A percentile compares a stretch with the other conserved stretches of the same genome.
These are phyloP conservation scores for Durio zibethinus DNA, from an alignment of 345 rosid species.

Conservation along the genomic window DNA sequence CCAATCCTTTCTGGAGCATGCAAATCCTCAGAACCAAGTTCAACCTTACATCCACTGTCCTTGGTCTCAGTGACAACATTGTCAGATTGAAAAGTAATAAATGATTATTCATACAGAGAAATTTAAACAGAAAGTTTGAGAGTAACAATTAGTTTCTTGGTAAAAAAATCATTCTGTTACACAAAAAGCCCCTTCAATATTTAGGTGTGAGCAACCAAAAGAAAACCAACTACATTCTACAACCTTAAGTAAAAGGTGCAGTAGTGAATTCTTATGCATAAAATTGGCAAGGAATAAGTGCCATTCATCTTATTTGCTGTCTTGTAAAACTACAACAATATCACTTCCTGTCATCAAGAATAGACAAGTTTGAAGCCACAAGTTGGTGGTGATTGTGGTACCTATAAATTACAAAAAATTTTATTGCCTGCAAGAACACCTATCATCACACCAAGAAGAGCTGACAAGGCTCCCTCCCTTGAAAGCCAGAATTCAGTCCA, in stretches of 20 bases:
- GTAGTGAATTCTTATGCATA: neutral
- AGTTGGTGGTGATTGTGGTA: neutral
- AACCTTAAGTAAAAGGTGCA: neutral
- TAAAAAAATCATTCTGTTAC: neutral
- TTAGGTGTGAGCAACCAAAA: neutral
- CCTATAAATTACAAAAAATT: conserved; percentile 16
- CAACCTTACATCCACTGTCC: neutral
- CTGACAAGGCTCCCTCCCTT: conserved; percentile 63
- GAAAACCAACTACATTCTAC: neutral
- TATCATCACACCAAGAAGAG: conserved; percentile 37
- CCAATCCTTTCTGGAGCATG: neutral
- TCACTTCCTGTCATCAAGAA: neutral
- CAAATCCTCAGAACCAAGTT: neutral
- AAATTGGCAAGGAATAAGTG: neutral
- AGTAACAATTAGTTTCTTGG: neutral
- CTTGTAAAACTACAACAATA: neutral
- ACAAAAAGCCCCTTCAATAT: neutral
- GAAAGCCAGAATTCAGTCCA: conserved; percentile 86
- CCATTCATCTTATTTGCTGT: conserved; percentile 1
- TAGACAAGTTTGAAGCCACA: conserved; percentile 4
- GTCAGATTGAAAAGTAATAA: neutral
- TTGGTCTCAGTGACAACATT: neutral
- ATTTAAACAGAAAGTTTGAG: neutral
- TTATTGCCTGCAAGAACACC: conserved; percentile 51
- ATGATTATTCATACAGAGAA: neutral